Base-by-base conservation (phyloP, 2,329 filamentous ascomycete genomes). In the Colletotrichum camelliae region DNA sequence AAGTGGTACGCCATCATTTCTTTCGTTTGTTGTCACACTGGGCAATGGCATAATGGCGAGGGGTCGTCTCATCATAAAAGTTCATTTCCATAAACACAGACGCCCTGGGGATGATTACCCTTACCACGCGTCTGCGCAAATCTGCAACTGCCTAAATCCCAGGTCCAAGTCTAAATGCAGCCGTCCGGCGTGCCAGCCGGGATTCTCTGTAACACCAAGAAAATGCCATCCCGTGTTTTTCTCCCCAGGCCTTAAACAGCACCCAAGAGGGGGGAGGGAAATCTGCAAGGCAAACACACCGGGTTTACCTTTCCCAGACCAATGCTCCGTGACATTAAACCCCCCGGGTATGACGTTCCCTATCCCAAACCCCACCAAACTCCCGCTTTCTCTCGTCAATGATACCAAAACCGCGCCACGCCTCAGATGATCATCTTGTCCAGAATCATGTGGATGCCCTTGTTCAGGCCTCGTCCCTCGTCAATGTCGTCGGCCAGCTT, bases 401-500 rank as follows among this genome's bases (percentile, higher is more conserved):
- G 8, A 10, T 9, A 33, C 27, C 5, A 43, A 33, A 31, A 16
- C 4, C n/a, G 6, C 21, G 21, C 15, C 52, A 13, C n/a, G 12
- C 10, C 6, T 35, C 43, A 78, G 7, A 86, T 79, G 12, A 80
- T 89, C 86, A 96, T 92, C 84, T 90, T 93, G 80, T 94, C 91
- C 79, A 96, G 82, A 58, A 96, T 95, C 77, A 87, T 89, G 77
- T 93, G 88, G 16, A 95, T 89, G 24, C 90, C 90, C 48, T 83
- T 84, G 27, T 89, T 89, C 81, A 88, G 88, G 4, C 90, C 89
- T n/a, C 85, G 85, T 16, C 89, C 91, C 15, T 88, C 87, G 79
- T 95, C 94, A 60, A 96, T 88, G 48, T 91, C 90, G 57, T 93
- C 89, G 18, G 94, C 90, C 81, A 94, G 85, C 77, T 85, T 88